Evolutionary conservation across 2,329 filamentous ascomycete species (phyloP).

Genomic region (Alternaria sp.): DNA sequence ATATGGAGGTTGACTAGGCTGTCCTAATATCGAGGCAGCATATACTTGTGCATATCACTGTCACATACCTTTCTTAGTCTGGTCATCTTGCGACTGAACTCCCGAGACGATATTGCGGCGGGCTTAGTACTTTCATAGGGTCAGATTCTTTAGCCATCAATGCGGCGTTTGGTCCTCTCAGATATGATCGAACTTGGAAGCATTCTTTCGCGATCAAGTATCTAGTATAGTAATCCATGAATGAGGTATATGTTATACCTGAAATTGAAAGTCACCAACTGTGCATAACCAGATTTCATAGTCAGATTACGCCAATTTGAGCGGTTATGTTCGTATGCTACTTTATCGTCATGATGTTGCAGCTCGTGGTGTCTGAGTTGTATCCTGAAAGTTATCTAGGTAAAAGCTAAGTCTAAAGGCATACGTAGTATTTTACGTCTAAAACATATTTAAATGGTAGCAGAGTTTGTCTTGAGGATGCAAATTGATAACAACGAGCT

Average conservation of each 20-base stretch:
- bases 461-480: not conserved
- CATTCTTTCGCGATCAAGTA: not conserved
- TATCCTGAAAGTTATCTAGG: not conserved
- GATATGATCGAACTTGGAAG: not conserved
- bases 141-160: not conserved
- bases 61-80: not conserved
- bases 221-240: not conserved
- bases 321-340: no score
- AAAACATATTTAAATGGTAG: not conserved
- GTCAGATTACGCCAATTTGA: no score
- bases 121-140: not conserved
- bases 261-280: no score
- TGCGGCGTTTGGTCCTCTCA: not conserved
- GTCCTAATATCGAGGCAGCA: not conserved
- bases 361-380: not conserved
- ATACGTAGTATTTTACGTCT: not conserved
- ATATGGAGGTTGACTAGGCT: slow-evolving; percentile 14
- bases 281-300: no score
- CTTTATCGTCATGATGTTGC: no score
- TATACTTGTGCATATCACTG: not conserved
- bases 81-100: not conserved
- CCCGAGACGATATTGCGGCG: not conserved
- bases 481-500: not conserved
- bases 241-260: not conserved
- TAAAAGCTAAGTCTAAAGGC: not conserved